A percentile compares a stretch with the other conserved stretches of the same genome.
Conservation (phyloP, 164 flowering plant species). For the Sedum album region DNA sequence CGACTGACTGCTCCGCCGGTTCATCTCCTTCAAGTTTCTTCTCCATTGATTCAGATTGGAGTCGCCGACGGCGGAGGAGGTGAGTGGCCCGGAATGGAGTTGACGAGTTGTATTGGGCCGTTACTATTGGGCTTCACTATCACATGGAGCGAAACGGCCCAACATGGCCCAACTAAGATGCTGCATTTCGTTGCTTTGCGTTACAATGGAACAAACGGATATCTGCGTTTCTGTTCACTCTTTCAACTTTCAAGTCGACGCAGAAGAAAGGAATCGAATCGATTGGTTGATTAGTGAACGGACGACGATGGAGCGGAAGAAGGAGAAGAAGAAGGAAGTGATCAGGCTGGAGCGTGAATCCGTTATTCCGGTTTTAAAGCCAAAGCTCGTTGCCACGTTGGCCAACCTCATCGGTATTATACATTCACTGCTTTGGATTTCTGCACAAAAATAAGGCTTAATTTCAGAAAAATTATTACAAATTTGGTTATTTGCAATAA, state of each 20-base stretch:
- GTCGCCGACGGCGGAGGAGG: not conserved
- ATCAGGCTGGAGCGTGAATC: conserved; percentile 71
- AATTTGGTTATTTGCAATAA: too few relatives aligned
- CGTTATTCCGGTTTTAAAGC: conserved; percentile 65
- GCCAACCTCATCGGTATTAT: conserved; percentile 78
- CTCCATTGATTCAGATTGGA: conserved; percentile 2
- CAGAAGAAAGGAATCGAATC: too few relatives aligned
- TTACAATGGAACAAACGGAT: too few relatives aligned
- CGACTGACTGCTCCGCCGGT: not conserved
- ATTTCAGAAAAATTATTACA: too few relatives aligned
- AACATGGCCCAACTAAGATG: too few relatives aligned
- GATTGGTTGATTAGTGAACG: not conserved
- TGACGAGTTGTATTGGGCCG: not conserved
- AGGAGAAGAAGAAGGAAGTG: conserved; percentile 33
- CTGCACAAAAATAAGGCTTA: too few relatives aligned
- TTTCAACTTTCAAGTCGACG: not conserved
- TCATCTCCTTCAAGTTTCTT: conserved; percentile 14
- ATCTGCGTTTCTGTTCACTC: too few relatives aligned
- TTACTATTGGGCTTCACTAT: not conserved
- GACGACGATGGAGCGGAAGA: not conserved
- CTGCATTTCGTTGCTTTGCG: too few relatives aligned
- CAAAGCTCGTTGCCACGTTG: conserved; percentile 61
- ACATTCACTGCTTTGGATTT: too few relatives aligned
- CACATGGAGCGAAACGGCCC: too few relatives aligned
- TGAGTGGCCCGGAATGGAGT: not conserved